Evolutionary conservation across 2,329 filamentous ascomycete species (phyloP).

Genomic region (Amauroascus verrucosus): DNA sequence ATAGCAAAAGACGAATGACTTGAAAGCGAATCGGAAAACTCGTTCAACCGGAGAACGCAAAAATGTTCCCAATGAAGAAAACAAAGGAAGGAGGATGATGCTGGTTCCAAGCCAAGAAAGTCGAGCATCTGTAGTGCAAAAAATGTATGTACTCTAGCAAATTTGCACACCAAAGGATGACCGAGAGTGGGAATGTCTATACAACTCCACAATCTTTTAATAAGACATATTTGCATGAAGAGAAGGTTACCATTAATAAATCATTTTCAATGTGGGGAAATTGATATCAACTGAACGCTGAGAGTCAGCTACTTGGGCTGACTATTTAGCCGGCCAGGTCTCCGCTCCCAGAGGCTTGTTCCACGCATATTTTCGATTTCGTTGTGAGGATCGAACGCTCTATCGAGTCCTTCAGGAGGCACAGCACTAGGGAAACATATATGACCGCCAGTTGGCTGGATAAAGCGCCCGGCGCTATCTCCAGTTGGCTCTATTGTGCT

Average conservation of each 20-base stretch:
- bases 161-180: neutral
- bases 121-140: neutral
- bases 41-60: too few species aligned
- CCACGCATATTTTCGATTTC: neutral
- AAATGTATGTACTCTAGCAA: neutral
- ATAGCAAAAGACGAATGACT: too few species aligned
- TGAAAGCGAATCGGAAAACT: too few species aligned
- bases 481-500: neutral
- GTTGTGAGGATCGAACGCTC: neutral
- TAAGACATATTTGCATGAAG: constrained; percentile 7
- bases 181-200: neutral
- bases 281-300: neutral
- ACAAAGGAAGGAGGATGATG: neutral
- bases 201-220: neutral
- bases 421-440: neutral
- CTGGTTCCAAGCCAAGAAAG: neutral
- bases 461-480: neutral
- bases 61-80: too few species aligned
- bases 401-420: neutral
- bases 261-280: neutral
- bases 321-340: neutral
- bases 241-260: neutral
- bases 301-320: neutral
- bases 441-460: neutral
- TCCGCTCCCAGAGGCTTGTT: constrained; percentile 1